phyloP scores from a whole-genome alignment of 129 eudicot genomes.

The Helianthus annuus region HanXRQr2.0-SUNRISE NC_035444.2:12637157-12637656 shows the following conservation, averaged over 20 bases:
- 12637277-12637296: too few relatives aligned
- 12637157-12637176: not conserved
- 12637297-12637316: not conserved
- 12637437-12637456: not conserved
- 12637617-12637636: constrained; percentile 11
- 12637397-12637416: too few relatives aligned
- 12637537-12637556: not conserved
- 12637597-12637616: not conserved
- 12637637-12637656: too few relatives aligned
- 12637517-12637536: constrained; percentile 20
- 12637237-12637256: too few relatives aligned
- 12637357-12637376: too few relatives aligned
- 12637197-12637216: not conserved
- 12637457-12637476: not conserved
- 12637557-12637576: not conserved
- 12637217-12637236: not conserved
- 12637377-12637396: too few relatives aligned
- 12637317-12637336: too few relatives aligned
- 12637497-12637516: not conserved
- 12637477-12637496: not conserved
- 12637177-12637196: not conserved
- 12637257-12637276: too few relatives aligned
- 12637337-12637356: too few relatives aligned
- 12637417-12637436: not conserved
- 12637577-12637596: too few relatives aligned